These are phyloP conservation scores for Trichoderma koningii DNA, from an alignment of 2,329 filamentous ascomycete genomes.

Conservation along the genomic window DNA sequence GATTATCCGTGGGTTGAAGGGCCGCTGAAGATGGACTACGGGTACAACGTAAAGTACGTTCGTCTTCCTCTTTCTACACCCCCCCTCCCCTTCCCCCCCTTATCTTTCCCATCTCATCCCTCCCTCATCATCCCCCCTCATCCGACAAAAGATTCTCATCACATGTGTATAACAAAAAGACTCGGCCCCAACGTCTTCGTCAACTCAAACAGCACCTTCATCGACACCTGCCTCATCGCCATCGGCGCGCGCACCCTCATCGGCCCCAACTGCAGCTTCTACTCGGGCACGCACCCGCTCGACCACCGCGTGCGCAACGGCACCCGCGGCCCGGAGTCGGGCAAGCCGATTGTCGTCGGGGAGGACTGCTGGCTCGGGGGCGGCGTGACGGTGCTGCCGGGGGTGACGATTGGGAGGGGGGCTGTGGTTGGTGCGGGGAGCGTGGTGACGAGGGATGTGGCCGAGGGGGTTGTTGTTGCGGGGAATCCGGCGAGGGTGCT, in stretches of 20 bases:
- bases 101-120: neutral
- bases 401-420: conserved; percentile 76
- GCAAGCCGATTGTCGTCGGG: conserved; percentile 72
- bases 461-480: conserved; percentile 60
- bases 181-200: conserved; percentile 70
- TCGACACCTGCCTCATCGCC: conserved; percentile 74
- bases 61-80: too few species aligned
- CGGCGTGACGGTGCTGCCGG: conserved; percentile 69
- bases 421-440: conserved; percentile 76
- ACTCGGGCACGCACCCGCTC: conserved; percentile 72
- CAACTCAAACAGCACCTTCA: conserved; percentile 71
- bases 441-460: conserved; percentile 75
- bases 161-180: conserved; percentile 34
- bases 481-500: conserved; percentile 68
- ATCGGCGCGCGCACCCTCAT: conserved; percentile 77
- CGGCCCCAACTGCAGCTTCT: conserved; percentile 78
- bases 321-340: conserved; percentile 71
- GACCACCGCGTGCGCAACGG: conserved; percentile 76
- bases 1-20: conserved; percentile 67
- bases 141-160: conserved; percentile 55
- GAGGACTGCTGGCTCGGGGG: conserved; percentile 83
- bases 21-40: conserved; percentile 73
- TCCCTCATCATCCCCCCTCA: neutral
- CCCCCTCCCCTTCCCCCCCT: neutral
- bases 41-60: conserved; percentile 67